Evolutionary conservation across 2,329 filamentous ascomycete genomes (phyloP).

Genomic region (Aureobasidium vineae): DNA sequence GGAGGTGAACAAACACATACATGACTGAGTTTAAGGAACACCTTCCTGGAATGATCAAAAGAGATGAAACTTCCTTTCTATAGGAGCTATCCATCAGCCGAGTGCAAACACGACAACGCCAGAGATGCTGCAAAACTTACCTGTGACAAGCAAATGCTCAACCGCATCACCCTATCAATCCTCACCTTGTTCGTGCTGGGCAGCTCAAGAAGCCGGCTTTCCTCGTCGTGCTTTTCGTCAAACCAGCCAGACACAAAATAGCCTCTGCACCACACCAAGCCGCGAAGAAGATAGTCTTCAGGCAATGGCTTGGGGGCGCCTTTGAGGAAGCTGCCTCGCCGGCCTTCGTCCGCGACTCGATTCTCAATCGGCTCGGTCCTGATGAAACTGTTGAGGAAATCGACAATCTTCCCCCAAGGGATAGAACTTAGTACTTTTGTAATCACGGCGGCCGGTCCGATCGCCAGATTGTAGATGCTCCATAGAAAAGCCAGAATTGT

Average conservation of each 20-base stretch:
- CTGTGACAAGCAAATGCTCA: conserved; percentile 32
- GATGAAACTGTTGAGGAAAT: conserved; percentile 55
- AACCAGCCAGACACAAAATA: conserved; percentile 64
- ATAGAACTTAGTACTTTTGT: conserved; percentile 42
- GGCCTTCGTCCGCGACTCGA: conserved; percentile 39
- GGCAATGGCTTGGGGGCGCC: conserved; percentile 56
- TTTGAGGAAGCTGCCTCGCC: conserved; percentile 43
- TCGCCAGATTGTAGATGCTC: conserved; percentile 36
- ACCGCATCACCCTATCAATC: conserved; percentile 49
- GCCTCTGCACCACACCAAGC: conserved; percentile 58
- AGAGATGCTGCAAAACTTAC: conserved; percentile 7
- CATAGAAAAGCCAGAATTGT: conserved; percentile 61
- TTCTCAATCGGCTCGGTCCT: conserved; percentile 40
- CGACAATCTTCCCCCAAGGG: conserved; percentile 55
- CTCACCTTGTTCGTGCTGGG: conserved; percentile 59
- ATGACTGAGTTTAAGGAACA: conserved; percentile 11
- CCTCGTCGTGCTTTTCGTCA: conserved; percentile 61
- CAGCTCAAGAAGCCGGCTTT: conserved; percentile 63
- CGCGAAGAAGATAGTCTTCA: conserved; percentile 67
- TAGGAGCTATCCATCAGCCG: conserved; percentile 6
- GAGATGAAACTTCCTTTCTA: conserved; percentile 30
- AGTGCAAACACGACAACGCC: background rate
- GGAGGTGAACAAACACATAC: background rate
- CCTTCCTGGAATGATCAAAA: conserved; percentile 29
- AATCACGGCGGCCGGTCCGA: conserved; percentile 5